Evolutionary conservation across 2,329 filamentous ascomycete species (phyloP), one percentile per base, ranked within the genome.

Genomic region (Dothistroma pini): DNA sequence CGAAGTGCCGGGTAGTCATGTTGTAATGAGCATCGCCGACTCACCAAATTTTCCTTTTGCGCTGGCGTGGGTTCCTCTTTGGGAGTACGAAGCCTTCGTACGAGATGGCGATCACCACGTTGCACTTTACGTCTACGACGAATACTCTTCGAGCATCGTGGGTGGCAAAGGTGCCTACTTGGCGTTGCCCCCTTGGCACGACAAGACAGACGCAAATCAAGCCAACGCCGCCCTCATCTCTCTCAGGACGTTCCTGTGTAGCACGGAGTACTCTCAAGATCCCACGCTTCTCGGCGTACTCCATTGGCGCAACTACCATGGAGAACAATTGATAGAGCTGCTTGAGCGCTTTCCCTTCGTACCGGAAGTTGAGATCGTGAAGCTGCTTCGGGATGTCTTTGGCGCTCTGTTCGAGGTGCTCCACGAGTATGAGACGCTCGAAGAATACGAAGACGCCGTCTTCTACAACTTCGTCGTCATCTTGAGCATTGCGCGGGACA

Each of bases 301-400:
- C 35, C 90, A 88, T 68, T 97, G 95, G 95, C 70, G 71, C 9
- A 67, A 69, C 12, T 70, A 70, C 31, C 81, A 87, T 0, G 83
- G 87, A 51, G 86, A 87, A 31, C 86, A 93, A 38, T 81, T 97
- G 1, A 81, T 90, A 0, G 82, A 86, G 25, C 79, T 96, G 0
- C 78, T 99, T 48, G 89, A 89, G 72, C 88, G 93, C 67, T 85
- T 97, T 54, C 87, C 93, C 21, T 97, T 97, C 67, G 93, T 99
- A 0, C 90, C 95, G 0, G 95, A 99, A 74, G 96, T 97, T 59
- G 96, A 99, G 76, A 90, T 99, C 35, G 95, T 99, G 64, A 99
- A 97, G 78, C 83, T 97, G 48, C 80, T 97, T 8, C 89, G 85
- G 64, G 89, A 96, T 69, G 92, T 97, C 0, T 88, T 99, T 57